phyloP scores from a whole-genome alignment of 1,284 basidiomycete species.

The Apiotrichum siamense region DNA sequence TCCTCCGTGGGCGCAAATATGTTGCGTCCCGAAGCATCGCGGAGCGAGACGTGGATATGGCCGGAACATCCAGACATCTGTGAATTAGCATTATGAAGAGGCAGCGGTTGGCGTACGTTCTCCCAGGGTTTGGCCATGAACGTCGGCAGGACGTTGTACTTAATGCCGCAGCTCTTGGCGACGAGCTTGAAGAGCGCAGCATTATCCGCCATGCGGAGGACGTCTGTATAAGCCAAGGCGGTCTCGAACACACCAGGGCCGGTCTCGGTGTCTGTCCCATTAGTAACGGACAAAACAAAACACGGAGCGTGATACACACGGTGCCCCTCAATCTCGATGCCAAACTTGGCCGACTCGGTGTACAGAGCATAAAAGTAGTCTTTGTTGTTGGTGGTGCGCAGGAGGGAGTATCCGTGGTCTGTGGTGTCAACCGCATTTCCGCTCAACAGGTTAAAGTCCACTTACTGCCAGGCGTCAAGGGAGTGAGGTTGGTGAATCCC shows the following conservation, averaged over 20 bases:
- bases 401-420: slow-evolving; percentile 93
- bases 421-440: slow-evolving; percentile 5
- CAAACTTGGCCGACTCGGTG: slow-evolving; percentile 67
- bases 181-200: slow-evolving; percentile 87
- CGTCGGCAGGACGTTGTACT: slow-evolving; percentile 78
- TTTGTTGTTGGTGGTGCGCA: slow-evolving; percentile 78
- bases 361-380: slow-evolving; percentile 87
- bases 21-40: slow-evolving; percentile 64
- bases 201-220: slow-evolving; percentile 86
- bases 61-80: slow-evolving; percentile 87
- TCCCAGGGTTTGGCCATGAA: slow-evolving; percentile 99
- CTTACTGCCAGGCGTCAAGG: slow-evolving; percentile 86
- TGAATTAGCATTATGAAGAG: neutral
- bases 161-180: slow-evolving; percentile 87
- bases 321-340: slow-evolving; percentile 81
- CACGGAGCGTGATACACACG: slow-evolving; percentile 55
- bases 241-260: slow-evolving; percentile 89
- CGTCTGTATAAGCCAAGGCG: slow-evolving; percentile 82
- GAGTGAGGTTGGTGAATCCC: slow-evolving; percentile 64
- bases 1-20: slow-evolving; percentile 59
- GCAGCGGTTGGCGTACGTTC: slow-evolving; percentile 56
- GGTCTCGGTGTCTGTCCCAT: slow-evolving; percentile 77
- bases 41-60: slow-evolving; percentile 85
- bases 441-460: slow-evolving; percentile 15
- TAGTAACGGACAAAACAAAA: neutral